Evolutionary conservation across 345 rosid genomes (phyloP), one percentile per base, ranked within the genome.

Genomic region (Syzygium jambos): DNA sequence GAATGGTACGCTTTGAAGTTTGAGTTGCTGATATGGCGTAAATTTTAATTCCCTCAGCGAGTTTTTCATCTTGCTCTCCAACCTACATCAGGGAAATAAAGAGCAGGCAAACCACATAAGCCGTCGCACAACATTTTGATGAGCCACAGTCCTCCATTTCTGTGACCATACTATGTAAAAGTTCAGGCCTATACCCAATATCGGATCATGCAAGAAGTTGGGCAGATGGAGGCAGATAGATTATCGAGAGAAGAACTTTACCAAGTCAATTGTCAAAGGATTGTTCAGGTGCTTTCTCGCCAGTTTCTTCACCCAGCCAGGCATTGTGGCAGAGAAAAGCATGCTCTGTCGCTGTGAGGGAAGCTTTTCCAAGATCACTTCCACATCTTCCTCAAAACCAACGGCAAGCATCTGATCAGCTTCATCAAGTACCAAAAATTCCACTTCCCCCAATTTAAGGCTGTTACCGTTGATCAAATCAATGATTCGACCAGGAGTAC

Each of bases 251-350:
- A 84, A 89, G 61, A 46, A 78, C 51, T 43, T 87, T 92, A 98
- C 99, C 98, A 98, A 88, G 93, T 96, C 99, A 59, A 96, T 95
- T 68, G 94, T 97, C 91, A 96, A 92, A 65, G 99, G 99, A 89
- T 94, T 94, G 86, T 96, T 92, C 93, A 98, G 91, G 91, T 96
- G 91, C 90, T 96, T 98, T 92, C 99, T 93, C 1, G 99, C 94
- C 90, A 98, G 89, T 91, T 96, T 98, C 93, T 94, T 96, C 68
- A 98, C 97, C 99, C 99, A 98, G 86, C 93, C 78, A 88, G 99
- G 99, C 99, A 98, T 98, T 65, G 99, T 98, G 86, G 99, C 99
- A n/a, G 99, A 98, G 94, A 98, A 98, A 89, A 98, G 98, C 99
- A 96, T 95, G 94, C 96, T 98, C 86, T 98, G 99, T 83, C 99